Evolutionary conservation across 345 rosid species (phyloP).

Genomic region (Hibiscus syriacus): DNA sequence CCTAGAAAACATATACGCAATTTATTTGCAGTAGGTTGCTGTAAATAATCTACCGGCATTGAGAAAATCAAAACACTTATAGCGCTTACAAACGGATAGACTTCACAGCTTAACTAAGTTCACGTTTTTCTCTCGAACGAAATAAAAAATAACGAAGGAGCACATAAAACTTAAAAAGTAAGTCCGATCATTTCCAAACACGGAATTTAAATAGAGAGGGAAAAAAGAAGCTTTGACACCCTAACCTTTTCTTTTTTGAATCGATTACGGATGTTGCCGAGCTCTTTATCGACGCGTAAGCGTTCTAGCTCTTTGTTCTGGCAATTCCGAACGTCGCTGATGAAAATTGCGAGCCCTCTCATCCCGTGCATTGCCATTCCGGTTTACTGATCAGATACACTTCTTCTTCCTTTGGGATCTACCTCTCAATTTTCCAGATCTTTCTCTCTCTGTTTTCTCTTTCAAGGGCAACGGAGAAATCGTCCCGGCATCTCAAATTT

Average conservation of each 20-base stretch:
- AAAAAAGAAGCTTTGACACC: no score
- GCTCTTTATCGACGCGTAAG: constrained; percentile 98
- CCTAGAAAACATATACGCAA: background rate
- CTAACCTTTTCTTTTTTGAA: constrained; percentile 98
- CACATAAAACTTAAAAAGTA: background rate
- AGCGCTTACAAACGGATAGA: background rate
- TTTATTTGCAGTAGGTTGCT: background rate
- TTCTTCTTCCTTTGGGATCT: constrained; percentile 3
- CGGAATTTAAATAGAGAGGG: background rate
- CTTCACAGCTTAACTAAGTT: background rate
- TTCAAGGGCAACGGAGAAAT: background rate
- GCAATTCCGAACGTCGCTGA: constrained; percentile 95
- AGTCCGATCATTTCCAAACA: background rate
- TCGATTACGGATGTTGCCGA: constrained; percentile 92
- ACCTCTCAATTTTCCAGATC: constrained; percentile 7
- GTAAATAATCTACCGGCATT: background rate
- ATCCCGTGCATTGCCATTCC: constrained; percentile 45
- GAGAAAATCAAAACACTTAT: background rate
- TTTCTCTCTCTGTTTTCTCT: background rate
- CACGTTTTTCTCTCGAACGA: background rate
- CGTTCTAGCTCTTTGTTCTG: constrained; percentile 96
- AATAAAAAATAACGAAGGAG: background rate
- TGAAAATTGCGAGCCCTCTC: constrained; percentile 96
- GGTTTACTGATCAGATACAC: constrained; percentile 10
- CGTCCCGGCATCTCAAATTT: background rate